phyloP scores from a whole-genome alignment of 257 asterid species.

The Nicotiana sylvestris region DNA sequence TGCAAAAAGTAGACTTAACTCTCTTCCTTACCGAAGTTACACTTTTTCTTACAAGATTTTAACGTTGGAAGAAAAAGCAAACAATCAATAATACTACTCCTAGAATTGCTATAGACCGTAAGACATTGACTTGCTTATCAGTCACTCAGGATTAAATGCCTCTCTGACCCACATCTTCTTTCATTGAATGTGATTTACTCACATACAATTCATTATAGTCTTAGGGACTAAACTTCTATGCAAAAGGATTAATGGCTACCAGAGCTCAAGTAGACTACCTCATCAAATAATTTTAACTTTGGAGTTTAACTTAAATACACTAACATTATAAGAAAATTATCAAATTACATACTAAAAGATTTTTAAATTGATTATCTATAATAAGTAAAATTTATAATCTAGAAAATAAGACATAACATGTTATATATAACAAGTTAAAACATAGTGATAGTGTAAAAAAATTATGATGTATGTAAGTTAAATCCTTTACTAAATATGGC shows the following conservation, averaged over 20 bases:
- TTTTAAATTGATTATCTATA: neutral
- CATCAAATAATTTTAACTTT: neutral
- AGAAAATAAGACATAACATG: neutral
- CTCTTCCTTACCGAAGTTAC: neutral
- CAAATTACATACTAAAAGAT: neutral
- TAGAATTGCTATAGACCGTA: neutral
- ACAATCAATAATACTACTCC: neutral
- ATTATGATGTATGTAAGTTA: neutral
- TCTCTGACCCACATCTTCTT: neutral
- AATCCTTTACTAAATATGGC: neutral
- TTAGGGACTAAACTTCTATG: neutral
- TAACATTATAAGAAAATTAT: neutral
- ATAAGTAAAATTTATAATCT: neutral
- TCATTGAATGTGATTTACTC: conserved; percentile 1
- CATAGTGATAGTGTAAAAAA: neutral
- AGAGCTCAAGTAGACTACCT: too few relatives aligned
- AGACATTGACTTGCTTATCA: neutral
- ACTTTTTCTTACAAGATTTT: neutral
- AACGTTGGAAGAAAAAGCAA: neutral
- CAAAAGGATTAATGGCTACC: neutral
- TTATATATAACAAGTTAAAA: neutral
- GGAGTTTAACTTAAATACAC: too few relatives aligned
- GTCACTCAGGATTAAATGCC: conserved; percentile 9
- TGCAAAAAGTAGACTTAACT: neutral
- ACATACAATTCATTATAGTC: neutral